phyloP scores from a whole-genome alignment of 1,139 yeast genomes.

The Pichia sp. region DNA sequence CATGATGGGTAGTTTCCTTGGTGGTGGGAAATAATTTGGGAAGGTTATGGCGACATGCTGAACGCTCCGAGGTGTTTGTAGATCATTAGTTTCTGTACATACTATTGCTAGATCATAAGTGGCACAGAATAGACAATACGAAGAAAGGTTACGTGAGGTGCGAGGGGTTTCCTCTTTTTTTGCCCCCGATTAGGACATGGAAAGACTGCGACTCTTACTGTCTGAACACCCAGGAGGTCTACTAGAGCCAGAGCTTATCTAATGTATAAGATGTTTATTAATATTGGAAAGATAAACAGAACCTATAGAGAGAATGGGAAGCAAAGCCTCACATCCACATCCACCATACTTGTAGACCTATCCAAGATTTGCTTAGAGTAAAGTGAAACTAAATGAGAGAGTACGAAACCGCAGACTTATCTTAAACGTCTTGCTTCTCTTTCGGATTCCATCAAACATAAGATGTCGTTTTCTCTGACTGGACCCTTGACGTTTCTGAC shows the following conservation, averaged over 20 bases:
- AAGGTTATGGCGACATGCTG: not conserved
- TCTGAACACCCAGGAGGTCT: too few species aligned
- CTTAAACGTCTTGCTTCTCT: constrained; percentile 92
- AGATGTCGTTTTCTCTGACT: constrained; percentile 98
- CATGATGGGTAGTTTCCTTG: constrained; percentile 77
- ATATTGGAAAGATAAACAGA: not conserved
- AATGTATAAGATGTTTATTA: not conserved
- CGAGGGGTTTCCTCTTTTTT: not conserved
- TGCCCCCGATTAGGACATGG: not conserved
- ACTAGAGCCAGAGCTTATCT: not conserved
- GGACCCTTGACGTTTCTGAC: constrained; percentile 99
- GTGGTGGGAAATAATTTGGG: constrained; percentile 22
- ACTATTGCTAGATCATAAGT: too few species aligned
- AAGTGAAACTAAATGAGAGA: not conserved
- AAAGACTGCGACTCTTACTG: too few species aligned
- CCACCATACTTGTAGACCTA: not conserved
- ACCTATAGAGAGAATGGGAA: not conserved
- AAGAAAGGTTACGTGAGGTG: not conserved
- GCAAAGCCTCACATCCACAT: not conserved
- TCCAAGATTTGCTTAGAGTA: not conserved
- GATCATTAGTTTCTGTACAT: too few species aligned
- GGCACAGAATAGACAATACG: too few species aligned
- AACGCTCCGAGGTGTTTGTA: too few species aligned
- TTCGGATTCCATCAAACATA: constrained; percentile 99
- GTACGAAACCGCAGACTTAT: constrained; percentile 31